Base-by-base conservation (phyloP, 2,329 filamentous ascomycete genomes). In the Paraphoma sp. region DNA sequence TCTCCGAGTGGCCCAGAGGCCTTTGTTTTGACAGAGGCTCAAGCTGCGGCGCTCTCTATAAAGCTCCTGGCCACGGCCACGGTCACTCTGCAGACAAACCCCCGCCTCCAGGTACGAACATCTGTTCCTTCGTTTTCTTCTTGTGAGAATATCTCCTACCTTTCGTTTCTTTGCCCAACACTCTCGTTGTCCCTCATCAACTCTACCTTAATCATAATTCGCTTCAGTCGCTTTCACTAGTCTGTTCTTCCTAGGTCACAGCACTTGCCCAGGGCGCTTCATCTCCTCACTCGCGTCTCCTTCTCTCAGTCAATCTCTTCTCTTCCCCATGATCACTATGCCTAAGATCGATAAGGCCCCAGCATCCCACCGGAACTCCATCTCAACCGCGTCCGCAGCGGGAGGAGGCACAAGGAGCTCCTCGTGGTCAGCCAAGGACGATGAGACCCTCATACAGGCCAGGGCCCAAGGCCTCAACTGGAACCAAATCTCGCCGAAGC, bases 381-480 rank as follows among this genome's bases (percentile, higher is more conserved):
- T 76, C 61, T 69, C 73, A 60, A 61, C 72, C 60, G 59, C 69
- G 57, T 67, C 69, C 48, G 67, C 71, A 51, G 69, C 71, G 41
- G 67, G 69, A 36, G 66, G 67, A 18, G 61, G 65, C 50, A 67
- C 73, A 43, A 74, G 79, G 38, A 78, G 71, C 59, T 78, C 79
- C 8, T 79, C 80, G 53, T 96, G 92, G 92, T 89, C 85, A 31
- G 80, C 84, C 1, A 82, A 86, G 46, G 91, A 95, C 65, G 92
- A 96, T 75, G 84, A 89, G 67, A 86, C 86, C 38, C 84, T 96
- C 43, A 81, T 94, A 60, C 79, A 81, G 43, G 90, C 91, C 14
- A 86, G 92, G 51, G 86, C 89, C 46, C 86, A 88, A 68, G 90
- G 90, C 23, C 84, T 93, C 73, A 94, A 93, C 77, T 96, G 92